Evolutionary conservation across 1,284 basidiomycete species (phyloP), one percentile per base, ranked within the genome.

Genomic region (Leccinum pallidistipes): DNA sequence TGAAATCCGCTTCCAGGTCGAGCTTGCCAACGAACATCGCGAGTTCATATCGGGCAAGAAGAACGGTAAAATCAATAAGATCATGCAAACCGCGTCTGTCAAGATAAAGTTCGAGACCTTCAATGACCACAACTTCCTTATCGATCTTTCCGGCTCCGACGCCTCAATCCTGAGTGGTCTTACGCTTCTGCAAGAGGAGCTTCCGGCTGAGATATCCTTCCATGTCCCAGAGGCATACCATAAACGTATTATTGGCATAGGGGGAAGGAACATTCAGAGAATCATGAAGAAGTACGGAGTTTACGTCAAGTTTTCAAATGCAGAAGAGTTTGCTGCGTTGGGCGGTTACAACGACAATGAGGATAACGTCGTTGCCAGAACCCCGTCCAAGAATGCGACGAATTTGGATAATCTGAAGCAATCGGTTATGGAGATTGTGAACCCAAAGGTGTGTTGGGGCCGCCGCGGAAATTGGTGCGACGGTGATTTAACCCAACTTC

Each of bases 261-360:
- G 95, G 50, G 97, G 97, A 34, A 92, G 96, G 73, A 99, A 97
- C 78, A 99, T 99, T 63, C 97, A 99, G 76, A 87, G 95, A 63
- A 99, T 99, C 77, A 99, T 99, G 97, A 98, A 98, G 81, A 96
- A 97, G 77, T 98, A 92, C 71, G 97, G 97, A 34, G 97, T 98
- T 29, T 99, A 98, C 78, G 97, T 99, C 78, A 99, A 99, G 79
- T 99, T 99, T 74, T 96, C 94, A 49, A 99, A 98, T 75, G 95
- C 95, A 6, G 96, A 98, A 69, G 97, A 99, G 76, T 98, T 97
- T 76, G 95, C 95, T 51, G 88, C 91, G 10, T 83, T 97, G 61
- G 97, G 95, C 36, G 96, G 96, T 14, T 98, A 98, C 77, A 87
- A 93, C 70, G 95, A 99, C 77, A 97, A 97, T 75, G 97, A 98